phyloP scores from a whole-genome alignment of 1,284 basidiomycete species.

The Schizopora paradoxa region DNA sequence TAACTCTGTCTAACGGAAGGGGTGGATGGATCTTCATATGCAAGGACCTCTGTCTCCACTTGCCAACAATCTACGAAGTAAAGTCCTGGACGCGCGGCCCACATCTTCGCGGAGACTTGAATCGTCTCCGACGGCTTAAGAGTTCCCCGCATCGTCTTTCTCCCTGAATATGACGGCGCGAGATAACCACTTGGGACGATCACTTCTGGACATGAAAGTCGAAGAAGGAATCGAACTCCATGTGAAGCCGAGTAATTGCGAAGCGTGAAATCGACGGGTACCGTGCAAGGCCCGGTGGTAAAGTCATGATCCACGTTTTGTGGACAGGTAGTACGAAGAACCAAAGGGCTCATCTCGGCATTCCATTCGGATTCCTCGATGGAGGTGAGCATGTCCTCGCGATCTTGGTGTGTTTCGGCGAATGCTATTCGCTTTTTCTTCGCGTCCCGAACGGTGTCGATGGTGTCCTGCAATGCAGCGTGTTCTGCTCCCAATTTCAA shows the following conservation, averaged over 20 bases:
- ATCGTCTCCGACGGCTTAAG: constrained; percentile 45
- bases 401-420: constrained; percentile 78
- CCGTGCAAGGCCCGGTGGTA: constrained; percentile 51
- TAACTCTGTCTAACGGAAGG: constrained; percentile 10
- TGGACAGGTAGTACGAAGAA: constrained; percentile 40
- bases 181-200: constrained; percentile 24
- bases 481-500: constrained; percentile 63
- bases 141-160: constrained; percentile 51
- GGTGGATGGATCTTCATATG: not conserved
- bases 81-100: constrained; percentile 57
- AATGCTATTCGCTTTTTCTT: constrained; percentile 81
- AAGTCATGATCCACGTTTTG: constrained; percentile 57
- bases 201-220: constrained; percentile 3
- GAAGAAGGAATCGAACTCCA: constrained; percentile 39
- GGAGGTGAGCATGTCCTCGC: constrained; percentile 57
- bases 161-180: constrained; percentile 52
- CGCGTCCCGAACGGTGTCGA: constrained; percentile 52
- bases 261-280: constrained; percentile 53
- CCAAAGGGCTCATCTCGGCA: constrained; percentile 68
- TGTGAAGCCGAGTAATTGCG: constrained; percentile 68
- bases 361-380: constrained; percentile 75
- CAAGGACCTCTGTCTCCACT: constrained; percentile 53
- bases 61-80: constrained; percentile 61
- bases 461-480: constrained; percentile 51
- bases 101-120: constrained; percentile 45